Evolutionary conservation across 2,329 filamentous ascomycete species (phyloP), one percentile per base, ranked within the genome.

Genomic region (Cladosporium velox): DNA sequence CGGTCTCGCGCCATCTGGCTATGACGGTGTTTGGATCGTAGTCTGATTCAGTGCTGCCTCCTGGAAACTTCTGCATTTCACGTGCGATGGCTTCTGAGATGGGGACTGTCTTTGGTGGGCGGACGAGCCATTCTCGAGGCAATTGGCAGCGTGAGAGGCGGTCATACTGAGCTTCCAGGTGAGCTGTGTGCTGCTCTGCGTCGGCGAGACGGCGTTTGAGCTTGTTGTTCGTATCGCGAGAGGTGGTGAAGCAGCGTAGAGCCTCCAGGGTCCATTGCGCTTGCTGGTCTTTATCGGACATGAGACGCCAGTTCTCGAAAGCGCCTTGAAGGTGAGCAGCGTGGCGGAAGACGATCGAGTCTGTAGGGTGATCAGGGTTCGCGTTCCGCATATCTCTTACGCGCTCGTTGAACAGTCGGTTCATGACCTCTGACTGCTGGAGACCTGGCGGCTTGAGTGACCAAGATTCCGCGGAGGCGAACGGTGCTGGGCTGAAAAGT

Each of bases 381-480:
- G 57, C 63, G 51, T 66, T 72, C 73, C 73, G 73, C 74, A 77
- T 35, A 70, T 73, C 69, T 73, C 76, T 28, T 70, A 72, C 75
- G 73, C 72, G 72, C 62, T 72, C 67, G 47, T 72, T 70, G 44
- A 76, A 51, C 18, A 72, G 65, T 12, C 72, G 70, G 60, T 67
- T 71, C 18, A 97, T 81, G 1, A 91, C 90, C 18, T 91, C 88
- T 60, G 88, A 88, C 76, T 97, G 91, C 70, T 88, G 87, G 68
- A 88, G 83, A 0, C 87, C 88, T 0, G 93, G 93, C 1, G 91
- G 89, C 26, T 87, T 82, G 35, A 96, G 86, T 0, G 92, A 92
- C 88, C 94, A 97, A 0, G 92, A 95, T 3, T 89, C 87, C 24
- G 87, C 83, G 0, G 90, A 92, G 1, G 92, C 84, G 73, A 96